Base-by-base conservation (phyloP, 2,329 filamentous ascomycete species). In the Diaporthe helianthi region DNA sequence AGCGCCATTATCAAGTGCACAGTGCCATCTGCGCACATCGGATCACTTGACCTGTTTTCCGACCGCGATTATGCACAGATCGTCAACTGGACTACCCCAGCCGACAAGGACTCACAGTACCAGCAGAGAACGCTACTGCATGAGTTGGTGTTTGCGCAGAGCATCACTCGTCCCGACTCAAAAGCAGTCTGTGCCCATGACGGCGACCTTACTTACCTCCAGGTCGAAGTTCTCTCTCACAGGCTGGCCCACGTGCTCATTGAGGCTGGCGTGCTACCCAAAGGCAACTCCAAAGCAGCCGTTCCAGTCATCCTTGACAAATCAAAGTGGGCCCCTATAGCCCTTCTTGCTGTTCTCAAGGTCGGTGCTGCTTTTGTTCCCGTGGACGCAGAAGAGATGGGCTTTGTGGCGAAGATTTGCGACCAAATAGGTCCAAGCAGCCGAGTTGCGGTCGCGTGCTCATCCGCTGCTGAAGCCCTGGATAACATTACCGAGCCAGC, bases 241-340 rank as follows among this genome's bases (percentile, higher is more conserved):
- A 78, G 77, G 4, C 76, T 85, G 0, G 79, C 81, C 1, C 79
- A 78, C 2, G 79, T 84, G 63, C 81, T 93, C 0, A 76, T 83
- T 2, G 80, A 83, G 26, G 78, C 83, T 15, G 87, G 87, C 0
- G 82, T 88, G 0, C 78, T 80, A 0, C 81, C 69, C 19, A 51
- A 49, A 19, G 55, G 55, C 15, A 71, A 60, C 83, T 0, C 52
- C 26, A 85, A 87, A 12, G 82, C 86, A 9, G 80, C 91, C 4
- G 84, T 94, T 1, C 89, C 89, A 6, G 83, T 94, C 7, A 86
- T 90, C 22, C 83, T 93, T 74, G 88, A 92, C 52, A 94, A 93
- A 79, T 92, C 87, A 24, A 80, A 89, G 17, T 86, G 91, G 76
- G 84, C 92, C 0, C 90, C 93, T 58, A 80, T 93, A 47, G 85